Base-by-base conservation (phyloP, 2,329 filamentous ascomycete genomes). In the Colletotrichum melonis region DNA sequence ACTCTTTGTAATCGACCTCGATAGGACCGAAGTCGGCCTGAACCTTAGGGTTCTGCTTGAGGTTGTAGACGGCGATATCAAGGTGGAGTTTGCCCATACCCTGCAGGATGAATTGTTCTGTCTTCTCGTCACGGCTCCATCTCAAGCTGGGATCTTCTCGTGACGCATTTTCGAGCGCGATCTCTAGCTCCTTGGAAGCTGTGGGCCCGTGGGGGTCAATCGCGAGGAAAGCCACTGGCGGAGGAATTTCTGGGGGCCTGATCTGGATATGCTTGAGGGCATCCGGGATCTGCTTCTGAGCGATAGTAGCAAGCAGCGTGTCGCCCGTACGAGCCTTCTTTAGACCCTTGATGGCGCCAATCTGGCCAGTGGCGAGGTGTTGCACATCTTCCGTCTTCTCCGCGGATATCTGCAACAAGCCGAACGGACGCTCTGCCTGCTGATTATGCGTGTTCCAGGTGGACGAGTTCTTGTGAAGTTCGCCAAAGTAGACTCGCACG, bases 31-130 rank as follows among this genome's bases (percentile, higher is more conserved):
- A 98, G 85, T 92, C 75, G 87, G 95, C 88, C 91, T 98, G 82
- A 87, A 88, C 95, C 81, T 97, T 97, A 84, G 98, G 92, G 79
- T 97, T 95, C 65, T 94, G 94, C 76, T 97, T 91, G 11, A 99
- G 90, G 56, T 95, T 91, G 81, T 98, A 94, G 63, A 95, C 88
- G 0, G 96, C 95, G 62, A 99, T 97, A 78, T 99, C 97, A 1
- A 99, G 88, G 82, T 99, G 97, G 32, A 99, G 89, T 78, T 97
- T 95, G 8, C 97, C 97, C 97, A 99, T 98, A 4, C 97, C 97
- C 66, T 95, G 95, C 0, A 99, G 88, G 38, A 97, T 92, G 59
- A 97, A 98, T 79, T 98, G 95, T 2, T 97, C 97, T 1, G 94
- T 95, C 81, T 98, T 97, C 74, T 96, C 91, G 78, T 98, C 94